Conservation (phyloP, 495 filamentous ascomycete genomes). For the Coniosporium apollinis region DNA sequence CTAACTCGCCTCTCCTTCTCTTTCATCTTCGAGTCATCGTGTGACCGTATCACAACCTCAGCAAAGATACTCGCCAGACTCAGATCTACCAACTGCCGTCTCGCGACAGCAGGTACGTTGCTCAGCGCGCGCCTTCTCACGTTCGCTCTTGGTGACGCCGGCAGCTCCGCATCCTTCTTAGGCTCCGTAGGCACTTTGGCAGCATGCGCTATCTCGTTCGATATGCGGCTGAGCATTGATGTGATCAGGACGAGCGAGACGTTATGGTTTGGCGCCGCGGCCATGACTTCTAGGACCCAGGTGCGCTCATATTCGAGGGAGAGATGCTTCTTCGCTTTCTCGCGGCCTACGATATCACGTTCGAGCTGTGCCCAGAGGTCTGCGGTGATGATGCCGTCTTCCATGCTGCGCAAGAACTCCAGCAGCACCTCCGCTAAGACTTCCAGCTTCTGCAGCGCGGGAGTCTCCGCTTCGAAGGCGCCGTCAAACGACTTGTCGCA, state of each 20-base stretch:
- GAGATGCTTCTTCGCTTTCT: slow-evolving; percentile 29
- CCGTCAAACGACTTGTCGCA: slow-evolving; percentile 38
- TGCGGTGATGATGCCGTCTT: slow-evolving; percentile 56
- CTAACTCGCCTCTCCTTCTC: slow-evolving; percentile 8
- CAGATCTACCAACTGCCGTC: slow-evolving; percentile 12
- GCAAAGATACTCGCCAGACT: slow-evolving; percentile 16
- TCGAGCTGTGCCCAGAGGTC: slow-evolving; percentile 58
- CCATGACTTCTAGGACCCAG: slow-evolving; percentile 55
- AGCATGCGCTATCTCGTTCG: slow-evolving; percentile 12
- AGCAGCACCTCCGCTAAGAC: slow-evolving; percentile 49
- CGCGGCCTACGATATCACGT: slow-evolving; percentile 34
- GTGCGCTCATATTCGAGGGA: slow-evolving; percentile 46
- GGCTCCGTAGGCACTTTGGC: too few relatives aligned
- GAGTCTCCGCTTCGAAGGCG: slow-evolving; percentile 39
- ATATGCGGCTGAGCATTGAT: slow-evolving; percentile 42
- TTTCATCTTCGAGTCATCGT: slow-evolving; percentile 1
- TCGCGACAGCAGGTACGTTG: slow-evolving; percentile 15
- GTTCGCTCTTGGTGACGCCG: slow-evolving; percentile 9
- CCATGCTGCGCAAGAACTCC: slow-evolving; percentile 50
- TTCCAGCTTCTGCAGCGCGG: slow-evolving; percentile 50
- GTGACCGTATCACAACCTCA: slow-evolving; percentile 8
- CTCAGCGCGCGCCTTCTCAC: slow-evolving; percentile 13
- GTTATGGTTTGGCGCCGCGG: slow-evolving; percentile 55
- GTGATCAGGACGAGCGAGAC: slow-evolving; percentile 77
- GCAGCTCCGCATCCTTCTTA: slow-evolving; percentile 6